Conservation (phyloP, 495 filamentous ascomycete genomes). For the Penicillium coprophilum region DNA sequence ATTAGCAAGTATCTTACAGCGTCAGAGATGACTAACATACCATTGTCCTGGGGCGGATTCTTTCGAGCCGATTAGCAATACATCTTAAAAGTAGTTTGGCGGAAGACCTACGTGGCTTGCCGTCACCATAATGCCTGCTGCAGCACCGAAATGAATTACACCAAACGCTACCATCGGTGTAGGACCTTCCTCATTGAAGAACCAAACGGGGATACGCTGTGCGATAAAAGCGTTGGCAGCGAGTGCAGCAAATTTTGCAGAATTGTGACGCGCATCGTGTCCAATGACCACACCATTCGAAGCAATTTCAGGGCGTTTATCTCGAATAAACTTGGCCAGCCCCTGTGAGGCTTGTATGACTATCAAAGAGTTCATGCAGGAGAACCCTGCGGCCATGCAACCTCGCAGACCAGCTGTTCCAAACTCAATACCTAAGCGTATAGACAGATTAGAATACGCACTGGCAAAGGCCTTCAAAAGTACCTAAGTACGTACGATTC, state of each 20-base stretch:
- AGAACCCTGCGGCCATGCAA: slow-evolving; percentile 69
- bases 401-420: slow-evolving; percentile 70
- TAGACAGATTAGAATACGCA: slow-evolving; percentile 8
- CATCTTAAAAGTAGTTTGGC: not conserved
- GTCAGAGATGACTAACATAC: slow-evolving; percentile 22
- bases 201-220: slow-evolving; percentile 61
- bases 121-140: slow-evolving; percentile 71
- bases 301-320: slow-evolving; percentile 37
- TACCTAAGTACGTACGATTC: slow-evolving; percentile 45
- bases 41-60: slow-evolving; percentile 70
- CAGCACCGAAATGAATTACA: slow-evolving; percentile 54
- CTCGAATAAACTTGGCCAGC: slow-evolving; percentile 60
- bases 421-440: slow-evolving; percentile 57
- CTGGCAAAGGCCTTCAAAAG: not conserved
- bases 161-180: slow-evolving; percentile 72
- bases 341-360: slow-evolving; percentile 75
- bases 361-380: slow-evolving; percentile 67
- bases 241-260: slow-evolving; percentile 61
- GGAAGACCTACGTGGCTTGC: slow-evolving; percentile 56
- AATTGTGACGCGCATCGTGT: slow-evolving; percentile 68
- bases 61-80: slow-evolving; percentile 30
- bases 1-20: slow-evolving; percentile 13
- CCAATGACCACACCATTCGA: slow-evolving; percentile 61
- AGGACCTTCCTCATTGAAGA: slow-evolving; percentile 55
- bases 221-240: slow-evolving; percentile 64